A percentile compares a stretch with the other conserved stretches of the same genome.
phyloP scores from a whole-genome alignment of 1,284 basidiomycete genomes.

The Apiotrichum brassicae region DNA sequence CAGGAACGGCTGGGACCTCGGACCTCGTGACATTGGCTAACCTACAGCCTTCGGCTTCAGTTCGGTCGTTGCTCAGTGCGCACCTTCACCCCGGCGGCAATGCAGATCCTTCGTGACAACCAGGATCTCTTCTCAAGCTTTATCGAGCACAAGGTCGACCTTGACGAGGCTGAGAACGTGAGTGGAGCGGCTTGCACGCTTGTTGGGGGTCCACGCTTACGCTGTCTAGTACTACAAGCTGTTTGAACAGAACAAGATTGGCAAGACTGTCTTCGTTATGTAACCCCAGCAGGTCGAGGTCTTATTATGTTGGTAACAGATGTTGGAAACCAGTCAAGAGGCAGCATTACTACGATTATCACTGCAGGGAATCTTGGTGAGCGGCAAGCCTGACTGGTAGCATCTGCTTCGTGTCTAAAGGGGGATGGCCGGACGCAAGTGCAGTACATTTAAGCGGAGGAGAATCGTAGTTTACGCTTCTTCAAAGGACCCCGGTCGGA shows the following conservation, averaged over 20 bases:
- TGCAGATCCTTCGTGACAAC: slow-evolving; percentile 56
- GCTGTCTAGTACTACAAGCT: slow-evolving; percentile 34
- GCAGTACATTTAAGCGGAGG: too few species aligned
- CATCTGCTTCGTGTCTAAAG: too few species aligned
- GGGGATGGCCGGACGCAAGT: too few species aligned
- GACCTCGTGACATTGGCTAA: neutral
- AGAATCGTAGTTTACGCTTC: too few species aligned
- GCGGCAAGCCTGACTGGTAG: too few species aligned
- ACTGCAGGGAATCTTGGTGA: too few species aligned
- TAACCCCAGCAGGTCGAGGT: too few species aligned
- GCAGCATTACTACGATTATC: too few species aligned
- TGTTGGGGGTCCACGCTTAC: neutral
- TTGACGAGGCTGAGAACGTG: slow-evolving; percentile 35
- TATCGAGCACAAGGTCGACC: slow-evolving; percentile 38
- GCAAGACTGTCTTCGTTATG: slow-evolving; percentile 43
- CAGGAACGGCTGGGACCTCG: neutral
- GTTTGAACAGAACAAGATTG: slow-evolving; percentile 43
- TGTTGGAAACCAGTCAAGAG: too few species aligned
- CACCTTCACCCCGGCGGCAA: slow-evolving; percentile 66
- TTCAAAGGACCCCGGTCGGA: too few species aligned
- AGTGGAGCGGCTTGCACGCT: too few species aligned
- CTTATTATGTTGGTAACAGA: too few species aligned
- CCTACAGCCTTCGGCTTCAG: slow-evolving; percentile 25
- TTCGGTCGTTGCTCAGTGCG: slow-evolving; percentile 77
- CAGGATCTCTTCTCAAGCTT: slow-evolving; percentile 39